Evolutionary conservation across 495 filamentous ascomycete species (phyloP).

Genomic region (Penicillium malachiteum): DNA sequence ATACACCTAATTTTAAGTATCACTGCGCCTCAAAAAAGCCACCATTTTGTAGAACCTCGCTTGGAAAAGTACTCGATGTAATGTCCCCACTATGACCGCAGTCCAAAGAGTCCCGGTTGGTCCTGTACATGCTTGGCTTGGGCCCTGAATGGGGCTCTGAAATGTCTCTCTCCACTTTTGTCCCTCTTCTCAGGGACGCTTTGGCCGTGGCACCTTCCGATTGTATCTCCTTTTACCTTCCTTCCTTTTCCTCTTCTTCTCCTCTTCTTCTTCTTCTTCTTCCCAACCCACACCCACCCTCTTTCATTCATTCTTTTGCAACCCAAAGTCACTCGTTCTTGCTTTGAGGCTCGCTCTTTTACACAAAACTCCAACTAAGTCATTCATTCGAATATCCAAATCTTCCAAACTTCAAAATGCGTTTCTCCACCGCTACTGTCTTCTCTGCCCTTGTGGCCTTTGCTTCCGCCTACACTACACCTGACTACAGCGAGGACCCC

Average conservation of each 20-base stretch:
- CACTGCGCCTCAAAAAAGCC: neutral
- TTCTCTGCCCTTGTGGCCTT: constrained; percentile 50
- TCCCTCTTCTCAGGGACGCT: constrained; percentile 6
- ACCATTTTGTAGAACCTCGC: neutral
- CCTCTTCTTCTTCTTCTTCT: constrained; percentile 18
- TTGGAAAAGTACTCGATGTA: neutral
- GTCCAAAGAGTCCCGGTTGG: constrained; percentile 1
- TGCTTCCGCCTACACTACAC: constrained; percentile 52
- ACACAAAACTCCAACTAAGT: constrained; percentile 20
- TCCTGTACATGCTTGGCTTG: constrained; percentile 1
- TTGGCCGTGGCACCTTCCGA: constrained; percentile 6
- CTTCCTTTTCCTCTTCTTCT: constrained; percentile 15
- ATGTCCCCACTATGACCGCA: neutral
- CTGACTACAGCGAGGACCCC: constrained; percentile 47
- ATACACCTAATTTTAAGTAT: neutral
- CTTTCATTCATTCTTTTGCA: constrained; percentile 17
- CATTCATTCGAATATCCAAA: constrained; percentile 20
- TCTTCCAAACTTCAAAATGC: constrained; percentile 45
- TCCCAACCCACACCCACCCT: neutral
- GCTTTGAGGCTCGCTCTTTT: constrained; percentile 17
- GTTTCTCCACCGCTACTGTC: constrained; percentile 46
- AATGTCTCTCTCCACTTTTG: neutral
- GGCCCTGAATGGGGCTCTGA: constrained; percentile 3
- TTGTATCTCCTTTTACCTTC: too few species aligned
- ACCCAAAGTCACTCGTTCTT: constrained; percentile 13